Conservation (phyloP, 805 yeast species). For the Starmerella sirachaensis region DNA sequence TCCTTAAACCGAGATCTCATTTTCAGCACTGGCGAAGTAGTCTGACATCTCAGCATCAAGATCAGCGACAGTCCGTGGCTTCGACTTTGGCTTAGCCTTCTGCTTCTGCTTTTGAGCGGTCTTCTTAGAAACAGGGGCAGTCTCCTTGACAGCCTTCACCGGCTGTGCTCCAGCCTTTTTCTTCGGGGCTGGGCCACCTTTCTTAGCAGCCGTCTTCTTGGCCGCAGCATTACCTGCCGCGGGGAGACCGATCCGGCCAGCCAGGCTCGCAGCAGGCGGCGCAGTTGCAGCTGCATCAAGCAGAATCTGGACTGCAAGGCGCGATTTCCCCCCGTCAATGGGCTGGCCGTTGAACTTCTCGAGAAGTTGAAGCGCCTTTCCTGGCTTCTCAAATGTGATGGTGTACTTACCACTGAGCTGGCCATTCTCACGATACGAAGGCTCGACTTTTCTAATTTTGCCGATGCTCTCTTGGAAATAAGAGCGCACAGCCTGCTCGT, state of each 20-base stretch:
- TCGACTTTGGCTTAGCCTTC: slow-evolving; percentile 28
- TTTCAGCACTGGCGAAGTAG: slow-evolving; percentile 42
- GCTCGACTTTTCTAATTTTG: slow-evolving; percentile 56
- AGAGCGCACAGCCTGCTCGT: slow-evolving; percentile 38
- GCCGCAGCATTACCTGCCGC: not conserved
- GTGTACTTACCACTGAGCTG: slow-evolving; percentile 87
- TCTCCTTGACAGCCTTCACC: slow-evolving; percentile 15
- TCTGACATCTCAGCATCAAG: slow-evolving; percentile 98
- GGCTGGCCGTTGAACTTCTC: slow-evolving; percentile 84
- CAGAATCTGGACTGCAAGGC: slow-evolving; percentile 67
- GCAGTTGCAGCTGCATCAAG: slow-evolving; percentile 48
- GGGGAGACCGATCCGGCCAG: slow-evolving; percentile 18
- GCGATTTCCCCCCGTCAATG: slow-evolving; percentile 73
- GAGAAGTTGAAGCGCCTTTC: slow-evolving; percentile 67
- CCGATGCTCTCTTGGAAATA: slow-evolving; percentile 83
- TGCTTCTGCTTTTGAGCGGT: slow-evolving; percentile 20
- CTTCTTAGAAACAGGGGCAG: slow-evolving; percentile 9
- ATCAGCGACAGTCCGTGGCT: slow-evolving; percentile 75
- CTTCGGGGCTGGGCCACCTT: slow-evolving; percentile 9
- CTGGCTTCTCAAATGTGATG: slow-evolving; percentile 56
- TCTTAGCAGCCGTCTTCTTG: slow-evolving; percentile 1
- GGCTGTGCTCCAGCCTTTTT: slow-evolving; percentile 9
- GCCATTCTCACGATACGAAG: slow-evolving; percentile 78
- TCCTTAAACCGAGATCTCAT: slow-evolving; percentile 21
- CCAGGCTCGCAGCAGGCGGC: slow-evolving; percentile 11